Evolutionary conservation across 176 grass and related monocot species (phyloP), one percentile per base, ranked within the genome.

Genomic region (Oryza glaberrima): DNA sequence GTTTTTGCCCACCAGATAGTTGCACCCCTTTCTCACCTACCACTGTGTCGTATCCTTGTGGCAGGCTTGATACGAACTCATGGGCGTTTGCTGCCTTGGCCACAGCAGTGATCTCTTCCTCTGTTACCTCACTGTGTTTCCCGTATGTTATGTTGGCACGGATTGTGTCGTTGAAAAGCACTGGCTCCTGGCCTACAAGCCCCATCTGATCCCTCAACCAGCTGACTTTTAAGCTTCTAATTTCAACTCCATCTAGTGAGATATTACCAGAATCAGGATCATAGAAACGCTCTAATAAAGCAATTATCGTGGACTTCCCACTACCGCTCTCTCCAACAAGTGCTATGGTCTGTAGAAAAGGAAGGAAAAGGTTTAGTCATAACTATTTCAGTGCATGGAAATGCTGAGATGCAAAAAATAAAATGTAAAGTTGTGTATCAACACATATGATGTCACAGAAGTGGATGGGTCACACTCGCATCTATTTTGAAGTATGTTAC

Each of bases 291-390:
- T 95, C 88, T 56, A 95, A 40, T 47, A 95, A 85, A 65, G 91
- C 80, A 71, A 95, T 95, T 79, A 88, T 80, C 16, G 94, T 95
- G 13, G 90, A 95, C 41, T 95, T 93, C 6, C 94, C 90, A 78
- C 93, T 93, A 14, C 93, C 93, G 1, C 93, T 95, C 80, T 93
- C 90, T 75, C 93, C 93, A 61, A 93, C 94, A 22, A 93, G 90
- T 48, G 94, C 94, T 9, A 91, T 61, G 36, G 90, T 95, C 94
- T 93, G 70, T 30, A 17, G 45, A 86, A 73, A 86, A 86, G 46
- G 46, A 77, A 81, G 9, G 34, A 70, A 81, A 81, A 35, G 19
- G 17, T 82, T 82, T n/a, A 14, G 36, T 78, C 51, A 67, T 4
- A 78, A 49, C n/a, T 52, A 23, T 85, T 81, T 35, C 4, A 71